Conservation (phyloP, 1,284 basidiomycete genomes). For the Phellinidium pouzarii region DNA sequence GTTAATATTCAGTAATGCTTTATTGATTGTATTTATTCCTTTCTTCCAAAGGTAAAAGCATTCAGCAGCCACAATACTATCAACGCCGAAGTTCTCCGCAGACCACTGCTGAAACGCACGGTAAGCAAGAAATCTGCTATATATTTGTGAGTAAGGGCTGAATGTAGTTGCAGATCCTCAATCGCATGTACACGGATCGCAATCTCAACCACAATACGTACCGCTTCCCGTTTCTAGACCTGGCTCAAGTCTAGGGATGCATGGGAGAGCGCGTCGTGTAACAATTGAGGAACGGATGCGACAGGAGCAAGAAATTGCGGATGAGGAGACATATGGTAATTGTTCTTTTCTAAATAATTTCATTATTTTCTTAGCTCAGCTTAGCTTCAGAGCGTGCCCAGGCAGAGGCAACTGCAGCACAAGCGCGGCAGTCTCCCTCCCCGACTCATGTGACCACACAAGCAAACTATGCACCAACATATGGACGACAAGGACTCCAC, state of each 20-base stretch:
- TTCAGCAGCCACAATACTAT: constrained; percentile 2
- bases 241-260: constrained; percentile 44
- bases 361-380: background rate
- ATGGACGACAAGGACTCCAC: constrained; percentile 31
- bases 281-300: constrained; percentile 46
- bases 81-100: constrained; percentile 3
- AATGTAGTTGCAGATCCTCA: background rate
- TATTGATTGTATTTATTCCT: background rate
- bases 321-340: constrained; percentile 27
- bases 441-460: constrained; percentile 37
- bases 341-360: background rate
- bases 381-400: constrained; percentile 24
- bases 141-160: background rate
- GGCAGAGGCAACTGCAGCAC: constrained; percentile 19
- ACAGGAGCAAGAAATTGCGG: constrained; percentile 34
- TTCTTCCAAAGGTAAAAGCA: background rate
- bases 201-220: constrained; percentile 8
- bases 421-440: constrained; percentile 46
- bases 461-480: constrained; percentile 27
- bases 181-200: constrained; percentile 1
- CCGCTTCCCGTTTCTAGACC: constrained; percentile 32
- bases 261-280: constrained; percentile 37
- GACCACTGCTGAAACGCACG: background rate
- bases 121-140: background rate
- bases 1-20: background rate